Percentiles rank a stretch among this genome's conserved stretches.
These are phyloP conservation scores for Fagus sylvatica DNA, from an alignment of 306 rosid species.

Conservation along the genomic window DNA sequence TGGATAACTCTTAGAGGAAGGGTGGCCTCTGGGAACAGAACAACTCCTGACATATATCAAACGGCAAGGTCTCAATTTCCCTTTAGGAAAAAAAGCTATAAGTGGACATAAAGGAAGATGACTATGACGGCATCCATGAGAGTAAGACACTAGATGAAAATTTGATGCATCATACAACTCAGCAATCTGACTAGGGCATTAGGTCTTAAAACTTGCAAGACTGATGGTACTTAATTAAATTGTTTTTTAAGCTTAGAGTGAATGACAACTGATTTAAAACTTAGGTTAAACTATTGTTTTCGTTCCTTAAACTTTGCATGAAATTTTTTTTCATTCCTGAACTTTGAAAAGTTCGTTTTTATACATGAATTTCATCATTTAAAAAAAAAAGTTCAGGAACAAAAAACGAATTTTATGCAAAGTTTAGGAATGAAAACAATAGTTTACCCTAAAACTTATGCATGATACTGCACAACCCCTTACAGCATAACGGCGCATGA, in stretches of 20 bases:
- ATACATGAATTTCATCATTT: too few species aligned
- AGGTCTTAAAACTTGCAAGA: not conserved
- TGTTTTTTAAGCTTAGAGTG: not conserved
- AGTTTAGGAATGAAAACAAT: too few species aligned
- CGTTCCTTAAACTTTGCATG: not conserved
- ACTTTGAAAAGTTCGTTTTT: too few species aligned
- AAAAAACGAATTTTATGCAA: too few species aligned
- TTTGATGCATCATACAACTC: not conserved
- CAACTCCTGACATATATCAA: conserved; percentile 72
- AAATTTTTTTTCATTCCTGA: too few species aligned
- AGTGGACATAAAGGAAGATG: not conserved
- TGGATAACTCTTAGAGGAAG: conserved; percentile 82
- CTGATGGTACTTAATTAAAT: not conserved
- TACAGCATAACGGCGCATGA: not conserved
- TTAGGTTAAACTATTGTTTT: too few species aligned
- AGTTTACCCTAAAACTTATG: not conserved
- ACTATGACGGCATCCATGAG: not conserved
- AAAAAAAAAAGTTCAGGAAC: too few species aligned
- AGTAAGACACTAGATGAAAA: not conserved
- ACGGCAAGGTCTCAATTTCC: conserved; percentile 17
- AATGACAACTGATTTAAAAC: not conserved
- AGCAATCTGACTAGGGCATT: not conserved
- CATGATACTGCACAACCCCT: not conserved
- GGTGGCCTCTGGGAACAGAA: conserved; percentile 86
- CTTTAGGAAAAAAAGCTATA: not conserved